A percentile compares a stretch with the other conserved stretches of the same genome.
These are phyloP conservation scores for Lachnellula hyalina DNA, from an alignment of 2,329 filamentous ascomycete species.

Conservation along the genomic window DNA sequence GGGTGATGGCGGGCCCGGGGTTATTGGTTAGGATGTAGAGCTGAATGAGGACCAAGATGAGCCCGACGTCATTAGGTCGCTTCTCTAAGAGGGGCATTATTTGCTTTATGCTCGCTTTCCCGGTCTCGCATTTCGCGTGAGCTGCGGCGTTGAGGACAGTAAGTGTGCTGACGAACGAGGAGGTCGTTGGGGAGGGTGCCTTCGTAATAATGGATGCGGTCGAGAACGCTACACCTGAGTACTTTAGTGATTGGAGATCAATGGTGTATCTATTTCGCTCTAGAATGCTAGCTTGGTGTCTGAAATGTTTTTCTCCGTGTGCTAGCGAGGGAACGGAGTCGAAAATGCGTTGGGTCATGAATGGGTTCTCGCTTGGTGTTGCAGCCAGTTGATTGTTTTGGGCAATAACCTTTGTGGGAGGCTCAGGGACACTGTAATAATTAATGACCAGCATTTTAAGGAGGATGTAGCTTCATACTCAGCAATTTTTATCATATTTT, in stretches of 20 bases:
- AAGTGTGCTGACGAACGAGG: slow-evolving; percentile 47
- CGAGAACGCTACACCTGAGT: slow-evolving; percentile 50
- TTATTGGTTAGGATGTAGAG: slow-evolving; percentile 71
- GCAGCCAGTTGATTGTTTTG: slow-evolving; percentile 56
- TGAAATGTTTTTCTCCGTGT: slow-evolving; percentile 61
- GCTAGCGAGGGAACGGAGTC: slow-evolving; percentile 48
- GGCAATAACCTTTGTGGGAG: slow-evolving; percentile 60
- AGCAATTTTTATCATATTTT: slow-evolving; percentile 53
- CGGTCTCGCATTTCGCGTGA: slow-evolving; percentile 56
- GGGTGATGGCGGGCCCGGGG: slow-evolving; percentile 64
- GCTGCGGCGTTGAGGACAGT: slow-evolving; percentile 71
- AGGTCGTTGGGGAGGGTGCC: slow-evolving; percentile 43
- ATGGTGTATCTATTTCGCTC: slow-evolving; percentile 59
- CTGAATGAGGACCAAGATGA: slow-evolving; percentile 75
- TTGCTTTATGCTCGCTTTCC: slow-evolving; percentile 63
- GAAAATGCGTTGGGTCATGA: slow-evolving; percentile 57
- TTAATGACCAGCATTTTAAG: slow-evolving; percentile 26
- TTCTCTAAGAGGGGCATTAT: slow-evolving; percentile 66
- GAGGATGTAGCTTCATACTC: slow-evolving; percentile 45
- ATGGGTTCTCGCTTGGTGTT: slow-evolving; percentile 55
- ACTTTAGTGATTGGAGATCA: slow-evolving; percentile 63
- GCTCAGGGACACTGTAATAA: slow-evolving; percentile 54
- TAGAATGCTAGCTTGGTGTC: slow-evolving; percentile 60
- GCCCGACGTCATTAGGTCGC: slow-evolving; percentile 72
- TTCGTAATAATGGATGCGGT: slow-evolving; percentile 41